Percentiles rank a stretch among this genome's conserved stretches.
phyloP scores from a whole-genome alignment of 441 rosid genomes.

The Erodium chrysanthum region DNA sequence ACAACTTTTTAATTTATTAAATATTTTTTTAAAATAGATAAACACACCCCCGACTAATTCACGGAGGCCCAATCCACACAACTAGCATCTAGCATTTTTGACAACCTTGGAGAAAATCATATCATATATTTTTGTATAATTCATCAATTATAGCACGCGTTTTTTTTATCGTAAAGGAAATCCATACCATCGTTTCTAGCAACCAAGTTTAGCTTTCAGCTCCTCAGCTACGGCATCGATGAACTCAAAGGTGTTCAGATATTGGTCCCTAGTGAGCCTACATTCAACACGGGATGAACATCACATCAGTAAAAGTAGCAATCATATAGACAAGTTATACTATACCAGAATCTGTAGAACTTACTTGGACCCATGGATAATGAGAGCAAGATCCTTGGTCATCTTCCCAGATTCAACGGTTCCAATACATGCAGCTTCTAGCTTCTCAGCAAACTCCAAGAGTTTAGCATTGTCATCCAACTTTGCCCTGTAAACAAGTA shows the following conservation, averaged over 20 bases:
- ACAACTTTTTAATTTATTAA: too few species aligned
- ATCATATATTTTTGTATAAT: too few species aligned
- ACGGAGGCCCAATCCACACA: too few species aligned
- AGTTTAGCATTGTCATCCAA: conserved; percentile 20
- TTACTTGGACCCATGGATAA: conserved; percentile 13
- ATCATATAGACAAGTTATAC: background rate
- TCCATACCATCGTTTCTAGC: conserved; percentile 3
- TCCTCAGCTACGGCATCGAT: conserved; percentile 13
- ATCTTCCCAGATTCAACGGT: conserved; percentile 14
- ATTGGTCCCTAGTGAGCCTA: conserved; percentile 9
- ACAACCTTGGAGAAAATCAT: too few species aligned
- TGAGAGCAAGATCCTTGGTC: conserved; percentile 16
- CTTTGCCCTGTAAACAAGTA: conserved; percentile 15
- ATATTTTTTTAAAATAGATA: too few species aligned
- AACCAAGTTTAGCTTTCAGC: conserved; percentile 5
- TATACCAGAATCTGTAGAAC: too few species aligned
- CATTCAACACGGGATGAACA: background rate
- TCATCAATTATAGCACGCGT: too few species aligned
- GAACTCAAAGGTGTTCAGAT: conserved; percentile 9
- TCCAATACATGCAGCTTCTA: conserved; percentile 20
- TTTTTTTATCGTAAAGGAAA: too few species aligned
- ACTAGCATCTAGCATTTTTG: too few species aligned
- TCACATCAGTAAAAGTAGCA: too few species aligned
- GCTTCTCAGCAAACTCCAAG: conserved; percentile 19
- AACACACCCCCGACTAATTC: too few species aligned